phyloP scores from a whole-genome alignment of 2,329 filamentous ascomycete species.

The Phialophora chinensis region DNA sequence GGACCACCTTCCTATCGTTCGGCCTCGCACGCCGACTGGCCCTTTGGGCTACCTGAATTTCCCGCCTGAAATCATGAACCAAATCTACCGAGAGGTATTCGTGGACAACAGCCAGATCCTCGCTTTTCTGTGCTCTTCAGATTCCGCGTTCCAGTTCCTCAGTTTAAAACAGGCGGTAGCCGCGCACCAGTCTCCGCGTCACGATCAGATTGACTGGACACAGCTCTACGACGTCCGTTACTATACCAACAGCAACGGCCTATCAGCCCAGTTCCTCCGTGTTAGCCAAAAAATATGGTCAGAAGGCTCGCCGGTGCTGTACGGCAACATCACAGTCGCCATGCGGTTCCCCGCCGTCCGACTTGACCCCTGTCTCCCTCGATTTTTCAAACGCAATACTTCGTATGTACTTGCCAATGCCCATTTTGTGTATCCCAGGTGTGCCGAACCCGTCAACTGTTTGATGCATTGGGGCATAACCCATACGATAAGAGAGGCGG shows the following conservation, averaged over 20 bases:
- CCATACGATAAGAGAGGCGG: background rate
- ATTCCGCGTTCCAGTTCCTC: slow-evolving; percentile 12
- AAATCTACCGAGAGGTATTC: slow-evolving; percentile 26
- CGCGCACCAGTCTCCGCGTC: background rate
- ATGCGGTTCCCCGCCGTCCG: slow-evolving; percentile 11
- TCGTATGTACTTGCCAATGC: slow-evolving; percentile 18
- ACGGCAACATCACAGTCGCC: slow-evolving; percentile 25
- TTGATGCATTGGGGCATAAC: background rate
- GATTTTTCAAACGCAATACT: slow-evolving; percentile 22
- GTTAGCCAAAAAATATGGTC: slow-evolving; percentile 28
- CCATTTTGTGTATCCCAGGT: slow-evolving; percentile 7
- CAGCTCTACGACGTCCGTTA: slow-evolving; percentile 17
- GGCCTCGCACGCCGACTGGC: slow-evolving; percentile 11
- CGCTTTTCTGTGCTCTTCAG: slow-evolving; percentile 24
- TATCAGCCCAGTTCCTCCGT: slow-evolving; percentile 28
- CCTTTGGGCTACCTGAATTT: slow-evolving; percentile 29
- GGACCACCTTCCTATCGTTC: slow-evolving; percentile 4
- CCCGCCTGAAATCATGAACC: slow-evolving; percentile 27
- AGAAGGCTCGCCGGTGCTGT: slow-evolving; percentile 22
- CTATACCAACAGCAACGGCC: slow-evolving; percentile 21
- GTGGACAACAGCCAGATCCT: slow-evolving; percentile 24
- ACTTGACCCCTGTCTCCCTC: slow-evolving; percentile 15
- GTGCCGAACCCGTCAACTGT: background rate
- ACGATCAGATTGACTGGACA: slow-evolving; percentile 9
- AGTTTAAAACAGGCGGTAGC: slow-evolving; percentile 10